A percentile compares a stretch with the other conserved stretches of the same genome.
Conservation (phyloP, 352 stramenopile species). For the Pythium coloratum region DNA sequence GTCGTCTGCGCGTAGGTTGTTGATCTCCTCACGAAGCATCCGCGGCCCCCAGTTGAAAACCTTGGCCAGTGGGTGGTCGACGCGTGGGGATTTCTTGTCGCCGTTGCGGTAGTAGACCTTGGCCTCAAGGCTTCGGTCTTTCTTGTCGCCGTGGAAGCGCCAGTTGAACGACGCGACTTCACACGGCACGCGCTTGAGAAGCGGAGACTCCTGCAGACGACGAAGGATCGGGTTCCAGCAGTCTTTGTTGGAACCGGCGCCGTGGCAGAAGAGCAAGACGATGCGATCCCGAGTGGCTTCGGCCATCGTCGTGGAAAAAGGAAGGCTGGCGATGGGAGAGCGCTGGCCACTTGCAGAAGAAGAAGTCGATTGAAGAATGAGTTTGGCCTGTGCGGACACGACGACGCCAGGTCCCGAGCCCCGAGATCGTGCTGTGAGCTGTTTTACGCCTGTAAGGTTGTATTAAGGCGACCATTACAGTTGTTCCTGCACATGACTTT, state of each 20-base stretch:
- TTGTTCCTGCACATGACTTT: no score
- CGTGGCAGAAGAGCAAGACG: constrained; percentile 45
- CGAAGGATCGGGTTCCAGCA: constrained; percentile 47
- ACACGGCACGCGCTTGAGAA: constrained; percentile 23
- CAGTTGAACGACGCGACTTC: constrained; percentile 42
- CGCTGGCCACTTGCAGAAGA: no score
- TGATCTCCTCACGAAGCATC: constrained; percentile 21
- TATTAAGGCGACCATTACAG: no score
- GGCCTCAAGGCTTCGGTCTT: constrained; percentile 32
- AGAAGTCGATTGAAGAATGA: no score
- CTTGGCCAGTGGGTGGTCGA: constrained; percentile 17
- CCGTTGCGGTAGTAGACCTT: constrained; percentile 21
- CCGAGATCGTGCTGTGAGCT: no score
- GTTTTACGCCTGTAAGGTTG: no score
- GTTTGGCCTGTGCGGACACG: no score
- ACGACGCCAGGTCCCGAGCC: no score
- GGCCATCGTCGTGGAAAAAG: no score
- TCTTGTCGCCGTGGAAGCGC: constrained; percentile 39
- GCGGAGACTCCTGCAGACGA: constrained; percentile 28
- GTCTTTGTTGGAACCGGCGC: constrained; percentile 38
- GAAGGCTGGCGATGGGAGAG: no score
- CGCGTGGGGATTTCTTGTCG: constrained; percentile 17
- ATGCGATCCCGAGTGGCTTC: not conserved
- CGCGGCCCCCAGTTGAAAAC: constrained; percentile 16
- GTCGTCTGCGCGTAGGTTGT: constrained; percentile 18